Base-by-base conservation (phyloP, 257 asterid genomes). In the Lycium barbarum region DNA sequence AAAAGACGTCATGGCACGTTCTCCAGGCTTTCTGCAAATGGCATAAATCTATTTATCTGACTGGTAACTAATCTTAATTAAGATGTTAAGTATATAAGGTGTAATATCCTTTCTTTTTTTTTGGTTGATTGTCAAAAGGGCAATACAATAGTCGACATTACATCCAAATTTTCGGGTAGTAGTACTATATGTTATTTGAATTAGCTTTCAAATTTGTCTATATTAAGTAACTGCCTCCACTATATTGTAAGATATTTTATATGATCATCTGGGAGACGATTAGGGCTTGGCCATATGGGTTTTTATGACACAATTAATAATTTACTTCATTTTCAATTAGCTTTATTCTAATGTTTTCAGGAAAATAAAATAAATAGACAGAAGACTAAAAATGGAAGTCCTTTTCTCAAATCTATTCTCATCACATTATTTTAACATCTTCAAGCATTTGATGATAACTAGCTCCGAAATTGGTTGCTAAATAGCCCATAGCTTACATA, bases 1-100 rank as follows among this genome's bases (percentile, higher is more conserved):
- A 18, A 15, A 18, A 63, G 71, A 71, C 79, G 79, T 71, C 36
- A 22, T 43, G 7, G 17, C 79, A 71, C 57, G 79, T 71, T 40
- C 54, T 1, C 3, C 18, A 40, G 35, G 54, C 20, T 40, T 40
- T 70, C 45, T 67, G 33, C 20, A 70, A 62, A 40, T 70, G 79
- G 15, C 4, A 18, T 18, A 40, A 18, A 40, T 71, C 0, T 71
- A 43, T 1, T 71, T 43, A 18, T 18, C 43, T 43, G 79, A 71
- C 79, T 71, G 36, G 53, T 38, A 71, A 71, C 4, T 43, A 36
- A 68, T 68, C 51, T 68, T 0, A 68, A 68, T 70, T 38, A 70
- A 38, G 53, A 70, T 38, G 20, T 70, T 38, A 70, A 70, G 47
- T 66, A 66, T 35, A 2, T 66, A 66, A 35, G 5, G 14, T 66